Conservation (phyloP, 139 green algal genomes). For the Pseudopediastrum boryanum region DNA sequence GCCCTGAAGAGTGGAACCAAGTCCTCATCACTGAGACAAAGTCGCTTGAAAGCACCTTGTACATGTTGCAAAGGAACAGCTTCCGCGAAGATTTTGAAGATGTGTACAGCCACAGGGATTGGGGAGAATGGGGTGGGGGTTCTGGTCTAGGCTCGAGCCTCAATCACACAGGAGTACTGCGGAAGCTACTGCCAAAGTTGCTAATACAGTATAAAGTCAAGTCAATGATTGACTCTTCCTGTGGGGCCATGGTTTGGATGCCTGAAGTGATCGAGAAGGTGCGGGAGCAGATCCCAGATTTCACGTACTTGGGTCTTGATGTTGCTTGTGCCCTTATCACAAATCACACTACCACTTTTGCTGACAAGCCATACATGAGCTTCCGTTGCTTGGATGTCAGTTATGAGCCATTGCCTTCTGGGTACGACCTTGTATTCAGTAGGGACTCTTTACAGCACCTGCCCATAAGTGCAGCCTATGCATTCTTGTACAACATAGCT, state of each 20-base stretch:
- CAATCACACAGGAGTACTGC: not conserved
- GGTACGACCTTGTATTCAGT: slow-evolving; percentile 37
- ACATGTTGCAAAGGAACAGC: no score
- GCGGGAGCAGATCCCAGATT: not conserved
- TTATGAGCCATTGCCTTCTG: slow-evolving; percentile 20
- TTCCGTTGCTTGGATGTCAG: slow-evolving; percentile 33
- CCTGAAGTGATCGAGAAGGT: slow-evolving; percentile 8
- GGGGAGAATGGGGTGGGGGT: no score
- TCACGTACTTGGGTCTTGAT: slow-evolving; percentile 35
- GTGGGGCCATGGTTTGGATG: slow-evolving; percentile 43
- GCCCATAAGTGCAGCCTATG: not conserved
- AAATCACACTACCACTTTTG: not conserved
- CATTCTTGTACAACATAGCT: slow-evolving; percentile 29
- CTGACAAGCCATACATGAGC: not conserved
- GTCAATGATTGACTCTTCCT: slow-evolving; percentile 33
- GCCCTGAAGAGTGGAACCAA: no score
- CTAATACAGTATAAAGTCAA: slow-evolving; percentile 10
- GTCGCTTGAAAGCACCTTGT: no score
- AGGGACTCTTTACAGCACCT: slow-evolving; percentile 41
- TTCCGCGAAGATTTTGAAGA: no score
- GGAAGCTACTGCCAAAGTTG: not conserved
- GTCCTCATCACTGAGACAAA: no score
- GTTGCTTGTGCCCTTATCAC: slow-evolving; percentile 24
- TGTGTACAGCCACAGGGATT: no score
- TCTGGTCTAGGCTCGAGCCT: no score